phyloP scores from a whole-genome alignment of 768 basidiomycete species.

The Pleurotus eryngii region DNA sequence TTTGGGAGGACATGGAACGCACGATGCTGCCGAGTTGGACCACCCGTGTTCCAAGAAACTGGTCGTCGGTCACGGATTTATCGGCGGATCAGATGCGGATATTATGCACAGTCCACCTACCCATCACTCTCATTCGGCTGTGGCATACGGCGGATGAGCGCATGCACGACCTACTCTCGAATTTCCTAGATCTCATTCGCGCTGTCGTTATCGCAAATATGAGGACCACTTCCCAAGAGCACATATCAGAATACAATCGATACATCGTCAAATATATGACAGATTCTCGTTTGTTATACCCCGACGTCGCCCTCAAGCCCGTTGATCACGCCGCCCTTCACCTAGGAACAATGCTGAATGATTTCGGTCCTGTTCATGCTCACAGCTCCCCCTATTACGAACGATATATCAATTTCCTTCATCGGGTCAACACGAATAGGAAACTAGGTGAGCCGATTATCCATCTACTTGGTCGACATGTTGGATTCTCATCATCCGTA shows the following conservation, averaged over 20 bases:
- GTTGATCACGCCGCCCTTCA: slow-evolving; percentile 22
- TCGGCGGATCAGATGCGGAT: not conserved
- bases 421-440: slow-evolving; percentile 20
- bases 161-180: not conserved
- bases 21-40: slow-evolving; percentile 30
- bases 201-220: slow-evolving; percentile 20
- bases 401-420: slow-evolving; percentile 22
- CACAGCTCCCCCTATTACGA: slow-evolving; percentile 26
- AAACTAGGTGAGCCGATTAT: slow-evolving; percentile 13
- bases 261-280: slow-evolving; percentile 18
- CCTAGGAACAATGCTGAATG: slow-evolving; percentile 14
- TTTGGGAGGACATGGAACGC: slow-evolving; percentile 26
- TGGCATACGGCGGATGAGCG: not conserved
- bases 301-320: slow-evolving; percentile 14
- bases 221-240: slow-evolving; percentile 14
- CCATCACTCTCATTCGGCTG: not conserved
- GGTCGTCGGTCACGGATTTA: slow-evolving; percentile 9
- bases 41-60: slow-evolving; percentile 23
- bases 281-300: slow-evolving; percentile 12
- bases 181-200: not conserved
- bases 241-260: slow-evolving; percentile 18
- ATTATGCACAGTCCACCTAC: not conserved
- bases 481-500: not conserved
- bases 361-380: slow-evolving; percentile 24
- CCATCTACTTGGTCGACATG: not conserved